Conservation (phyloP, 108 stramenopile species). For the Discostella stelligeroides region DNA sequence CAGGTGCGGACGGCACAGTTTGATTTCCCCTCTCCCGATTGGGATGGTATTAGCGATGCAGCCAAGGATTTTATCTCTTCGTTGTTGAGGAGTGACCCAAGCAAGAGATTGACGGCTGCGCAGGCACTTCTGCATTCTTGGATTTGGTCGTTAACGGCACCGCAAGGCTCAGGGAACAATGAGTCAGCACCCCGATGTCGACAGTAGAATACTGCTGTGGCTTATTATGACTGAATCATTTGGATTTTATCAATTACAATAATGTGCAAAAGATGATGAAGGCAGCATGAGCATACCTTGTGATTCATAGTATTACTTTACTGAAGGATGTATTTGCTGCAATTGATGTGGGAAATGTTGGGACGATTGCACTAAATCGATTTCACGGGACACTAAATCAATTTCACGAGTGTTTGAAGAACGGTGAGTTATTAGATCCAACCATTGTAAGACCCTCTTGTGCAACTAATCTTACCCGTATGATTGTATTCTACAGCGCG, state of each 20-base stretch:
- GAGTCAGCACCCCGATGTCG: neutral
- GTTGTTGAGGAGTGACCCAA: constrained; percentile 67
- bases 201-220: constrained; percentile 27
- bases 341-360: constrained; percentile 75
- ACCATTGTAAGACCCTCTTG: neutral
- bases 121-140: constrained; percentile 77
- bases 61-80: constrained; percentile 79
- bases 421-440: constrained; percentile 29
- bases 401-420: constrained; percentile 64
- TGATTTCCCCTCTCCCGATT: constrained; percentile 87
- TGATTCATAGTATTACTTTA: constrained; percentile 68
- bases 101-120: constrained; percentile 70
- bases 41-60: constrained; percentile 71
- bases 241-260: constrained; percentile 74
- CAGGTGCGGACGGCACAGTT: constrained; percentile 68
- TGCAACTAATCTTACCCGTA: neutral
- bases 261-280: constrained; percentile 87
- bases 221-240: constrained; percentile 29
- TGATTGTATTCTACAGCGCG: constrained; percentile 7
- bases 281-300: constrained; percentile 82
- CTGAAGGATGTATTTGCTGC: constrained; percentile 75
- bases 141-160: constrained; percentile 56
- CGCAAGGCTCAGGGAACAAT: neutral
- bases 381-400: too few relatives aligned
- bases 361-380: constrained; percentile 70